Evolutionary conservation across 2,329 filamentous ascomycete species (phyloP).

Genomic region (Drechslerella stenobrocha): DNA sequence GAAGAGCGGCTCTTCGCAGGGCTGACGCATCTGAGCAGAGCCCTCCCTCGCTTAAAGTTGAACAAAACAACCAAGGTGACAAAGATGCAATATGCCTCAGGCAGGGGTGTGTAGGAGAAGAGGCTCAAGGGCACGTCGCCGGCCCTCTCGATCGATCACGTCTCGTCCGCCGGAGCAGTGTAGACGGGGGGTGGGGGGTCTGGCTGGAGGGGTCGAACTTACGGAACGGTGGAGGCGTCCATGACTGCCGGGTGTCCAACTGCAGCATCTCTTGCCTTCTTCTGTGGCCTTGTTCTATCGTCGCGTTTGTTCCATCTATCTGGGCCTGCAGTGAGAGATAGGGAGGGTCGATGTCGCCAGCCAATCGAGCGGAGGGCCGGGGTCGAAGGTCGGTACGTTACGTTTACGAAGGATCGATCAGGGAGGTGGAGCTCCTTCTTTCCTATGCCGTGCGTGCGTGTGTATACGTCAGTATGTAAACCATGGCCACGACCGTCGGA

Average conservation of each 20-base stretch:
- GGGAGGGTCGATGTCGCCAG: not conserved
- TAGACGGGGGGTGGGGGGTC: no score
- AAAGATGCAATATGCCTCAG: conserved; percentile 41
- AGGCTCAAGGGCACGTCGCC: conserved; percentile 34
- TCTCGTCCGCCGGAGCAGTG: no score
- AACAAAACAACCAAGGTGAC: conserved; percentile 2
- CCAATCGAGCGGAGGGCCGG: not conserved
- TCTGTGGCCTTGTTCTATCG: conserved; percentile 3
- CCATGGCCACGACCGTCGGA: not conserved
- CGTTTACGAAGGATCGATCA: not conserved
- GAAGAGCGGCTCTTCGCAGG: conserved; percentile 45
- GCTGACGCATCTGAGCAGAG: conserved; percentile 43
- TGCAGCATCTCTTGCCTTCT: conserved; percentile 42
- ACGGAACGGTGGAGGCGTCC: conserved; percentile 27
- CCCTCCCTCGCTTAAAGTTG: conserved; percentile 6
- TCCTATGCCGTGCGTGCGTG: not conserved
- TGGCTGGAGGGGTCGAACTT: no score
- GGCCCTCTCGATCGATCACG: no score
- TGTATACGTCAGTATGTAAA: not conserved
- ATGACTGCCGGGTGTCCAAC: conserved; percentile 31
- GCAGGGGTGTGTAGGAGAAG: conserved; percentile 19
- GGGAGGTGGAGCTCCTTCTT: not conserved
- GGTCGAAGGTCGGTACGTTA: not conserved
- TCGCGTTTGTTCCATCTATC: conserved; percentile 45
- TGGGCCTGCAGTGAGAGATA: not conserved